Conservation (phyloP, 2,329 filamentous ascomycete genomes). For the Reticulascus tulasneorum region DNA sequence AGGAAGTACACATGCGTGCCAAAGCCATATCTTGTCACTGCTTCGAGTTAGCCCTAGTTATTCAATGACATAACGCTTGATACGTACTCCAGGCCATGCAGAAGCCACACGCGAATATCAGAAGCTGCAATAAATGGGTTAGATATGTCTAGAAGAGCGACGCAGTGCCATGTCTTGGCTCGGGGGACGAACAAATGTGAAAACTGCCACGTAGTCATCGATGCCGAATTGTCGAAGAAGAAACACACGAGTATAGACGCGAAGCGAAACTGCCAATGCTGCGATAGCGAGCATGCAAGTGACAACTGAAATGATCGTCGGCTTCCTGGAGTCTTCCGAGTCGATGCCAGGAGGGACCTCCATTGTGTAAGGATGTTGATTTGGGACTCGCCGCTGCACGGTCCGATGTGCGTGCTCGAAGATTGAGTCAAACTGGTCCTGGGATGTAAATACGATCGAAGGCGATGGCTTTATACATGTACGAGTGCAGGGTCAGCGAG, state of each 20-base stretch:
- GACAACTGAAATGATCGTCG: slow-evolving; percentile 1
- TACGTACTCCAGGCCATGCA: slow-evolving; percentile 8
- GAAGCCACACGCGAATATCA: slow-evolving; percentile 8
- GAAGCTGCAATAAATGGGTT: background rate
- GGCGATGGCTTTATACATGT: no score
- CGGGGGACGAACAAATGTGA: slow-evolving; percentile 17
- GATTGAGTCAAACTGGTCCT: no score
- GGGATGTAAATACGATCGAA: no score
- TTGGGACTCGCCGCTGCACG: background rate
- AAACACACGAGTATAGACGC: slow-evolving; percentile 18
- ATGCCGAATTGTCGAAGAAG: slow-evolving; percentile 21
- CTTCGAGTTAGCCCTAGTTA: slow-evolving; percentile 1
- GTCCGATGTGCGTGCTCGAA: no score
- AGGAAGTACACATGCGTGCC: slow-evolving; percentile 14
- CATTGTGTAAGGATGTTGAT: slow-evolving; percentile 1
- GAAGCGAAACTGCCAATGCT: slow-evolving; percentile 7
- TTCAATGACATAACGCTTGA: no score
- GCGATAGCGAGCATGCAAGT: slow-evolving; percentile 3
- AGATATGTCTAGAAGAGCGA: background rate
- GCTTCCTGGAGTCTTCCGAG: slow-evolving; percentile 1
- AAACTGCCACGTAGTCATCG: slow-evolving; percentile 20
- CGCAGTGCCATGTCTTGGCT: background rate
- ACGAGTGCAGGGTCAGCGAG: no score
- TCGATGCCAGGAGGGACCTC: slow-evolving; percentile 8
- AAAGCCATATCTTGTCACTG: slow-evolving; percentile 12